Conservation (phyloP, 495 filamentous ascomycete species). For the Aspergillus haitiensis region DNA sequence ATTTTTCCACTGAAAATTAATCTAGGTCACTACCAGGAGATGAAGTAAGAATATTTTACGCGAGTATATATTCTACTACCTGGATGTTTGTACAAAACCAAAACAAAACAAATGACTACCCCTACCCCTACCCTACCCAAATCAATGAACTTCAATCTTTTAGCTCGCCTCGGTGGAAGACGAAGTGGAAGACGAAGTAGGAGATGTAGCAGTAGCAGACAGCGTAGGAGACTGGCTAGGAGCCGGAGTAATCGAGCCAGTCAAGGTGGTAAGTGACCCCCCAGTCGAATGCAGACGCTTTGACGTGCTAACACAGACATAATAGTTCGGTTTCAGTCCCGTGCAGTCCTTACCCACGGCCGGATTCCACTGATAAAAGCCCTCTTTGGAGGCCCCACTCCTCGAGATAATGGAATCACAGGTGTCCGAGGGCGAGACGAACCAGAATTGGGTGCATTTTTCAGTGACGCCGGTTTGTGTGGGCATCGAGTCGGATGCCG, state of each 20-base stretch:
- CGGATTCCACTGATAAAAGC: neutral
- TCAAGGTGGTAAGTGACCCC: neutral
- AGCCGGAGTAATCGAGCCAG: neutral
- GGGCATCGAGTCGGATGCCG: neutral
- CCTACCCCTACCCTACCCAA: too few species aligned
- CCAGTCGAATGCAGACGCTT: constrained; percentile 1
- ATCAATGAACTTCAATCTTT: neutral
- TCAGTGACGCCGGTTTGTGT: neutral
- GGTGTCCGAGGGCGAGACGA: neutral
- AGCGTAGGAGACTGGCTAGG: neutral
- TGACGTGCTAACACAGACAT: neutral
- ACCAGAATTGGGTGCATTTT: neutral
- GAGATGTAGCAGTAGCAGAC: neutral
- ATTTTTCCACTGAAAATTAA: neutral
- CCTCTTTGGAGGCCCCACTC: neutral
- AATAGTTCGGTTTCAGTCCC: neutral
- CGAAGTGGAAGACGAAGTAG: neutral
- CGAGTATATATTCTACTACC: neutral
- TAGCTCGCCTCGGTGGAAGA: neutral
- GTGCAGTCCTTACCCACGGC: neutral
- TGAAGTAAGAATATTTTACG: neutral
- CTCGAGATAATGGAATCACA: neutral
- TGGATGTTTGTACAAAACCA: neutral
- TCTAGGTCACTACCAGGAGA: neutral
- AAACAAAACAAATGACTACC: neutral